Evolutionary conservation across 331 rosid species (phyloP).

Genomic region (Saraca asoca): DNA sequence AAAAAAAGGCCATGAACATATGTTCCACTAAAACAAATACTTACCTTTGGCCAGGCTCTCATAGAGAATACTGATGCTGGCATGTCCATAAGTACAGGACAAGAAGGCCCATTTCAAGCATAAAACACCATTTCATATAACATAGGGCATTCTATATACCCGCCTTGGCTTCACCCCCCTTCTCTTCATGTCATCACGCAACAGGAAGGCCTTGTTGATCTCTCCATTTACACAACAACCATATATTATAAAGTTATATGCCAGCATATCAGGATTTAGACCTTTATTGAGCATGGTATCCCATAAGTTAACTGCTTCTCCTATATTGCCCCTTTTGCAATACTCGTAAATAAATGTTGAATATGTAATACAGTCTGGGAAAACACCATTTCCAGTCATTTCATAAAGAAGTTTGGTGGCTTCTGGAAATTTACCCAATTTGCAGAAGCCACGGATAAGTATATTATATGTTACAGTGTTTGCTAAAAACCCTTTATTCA

Average conservation of each 20-base stretch:
- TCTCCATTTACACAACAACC: slow-evolving; percentile 88
- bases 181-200: slow-evolving; percentile 79
- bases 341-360: slow-evolving; percentile 79
- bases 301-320: slow-evolving; percentile 70
- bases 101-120: slow-evolving; percentile 4
- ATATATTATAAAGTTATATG: slow-evolving; percentile 69
- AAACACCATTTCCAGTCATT: slow-evolving; percentile 66
- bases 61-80: not conserved
- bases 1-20: slow-evolving; percentile 12
- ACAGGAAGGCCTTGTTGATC: slow-evolving; percentile 62
- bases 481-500: slow-evolving; percentile 65
- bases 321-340: slow-evolving; percentile 66
- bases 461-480: slow-evolving; percentile 77
- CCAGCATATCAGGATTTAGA: slow-evolving; percentile 70
- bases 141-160: slow-evolving; percentile 28
- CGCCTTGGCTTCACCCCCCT: slow-evolving; percentile 62
- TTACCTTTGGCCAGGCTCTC: slow-evolving; percentile 25
- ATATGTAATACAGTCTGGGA: slow-evolving; percentile 82
- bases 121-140: not conserved
- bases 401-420: slow-evolving; percentile 63
- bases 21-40: slow-evolving; percentile 17
- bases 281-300: slow-evolving; percentile 73
- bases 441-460: slow-evolving; percentile 82
- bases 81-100: not conserved
- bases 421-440: slow-evolving; percentile 69